These are phyloP conservation scores for Cicer cuneatum DNA, from an alignment of 306 rosid genomes.

Conservation along the genomic window DNA sequence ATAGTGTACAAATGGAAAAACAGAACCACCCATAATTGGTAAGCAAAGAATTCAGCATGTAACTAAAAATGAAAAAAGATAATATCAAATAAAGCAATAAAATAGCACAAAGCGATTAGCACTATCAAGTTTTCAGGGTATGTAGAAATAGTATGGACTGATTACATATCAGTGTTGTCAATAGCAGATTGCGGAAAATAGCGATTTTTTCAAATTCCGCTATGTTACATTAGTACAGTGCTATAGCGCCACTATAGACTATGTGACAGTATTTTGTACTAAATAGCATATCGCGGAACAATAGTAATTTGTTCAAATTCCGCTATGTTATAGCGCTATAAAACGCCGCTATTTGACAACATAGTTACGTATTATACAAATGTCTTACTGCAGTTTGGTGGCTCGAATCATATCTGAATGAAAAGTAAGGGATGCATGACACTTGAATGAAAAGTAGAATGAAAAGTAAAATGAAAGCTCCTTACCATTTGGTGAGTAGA, in stretches of 20 bases:
- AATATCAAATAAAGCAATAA: conserved; percentile 25
- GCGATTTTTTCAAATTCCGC: too few relatives aligned
- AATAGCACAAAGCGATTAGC: conserved; percentile 6
- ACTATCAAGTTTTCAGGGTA: conserved; percentile 4
- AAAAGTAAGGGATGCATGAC: conserved; percentile 20
- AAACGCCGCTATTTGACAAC: too few relatives aligned
- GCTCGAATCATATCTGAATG: background rate
- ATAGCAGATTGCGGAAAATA: too few relatives aligned
- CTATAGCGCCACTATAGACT: too few relatives aligned
- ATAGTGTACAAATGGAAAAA: background rate
- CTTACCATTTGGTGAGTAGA: conserved; percentile 74
- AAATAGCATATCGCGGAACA: too few relatives aligned
- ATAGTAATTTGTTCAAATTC: too few relatives aligned
- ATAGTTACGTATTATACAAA: background rate
- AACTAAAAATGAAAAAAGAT: conserved; percentile 12
- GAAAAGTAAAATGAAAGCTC: conserved; percentile 19
- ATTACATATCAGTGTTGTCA: background rate
- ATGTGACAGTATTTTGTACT: too few relatives aligned
- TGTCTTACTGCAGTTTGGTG: background rate
- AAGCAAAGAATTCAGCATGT: conserved; percentile 7
- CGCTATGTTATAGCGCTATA: too few relatives aligned
- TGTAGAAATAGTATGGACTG: background rate
- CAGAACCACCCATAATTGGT: conserved; percentile 30
- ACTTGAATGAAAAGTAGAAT: conserved; percentile 25
- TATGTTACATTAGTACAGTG: too few relatives aligned